Conservation (phyloP, 345 rosid species). For the Mallotus nudiflorus region DNA sequence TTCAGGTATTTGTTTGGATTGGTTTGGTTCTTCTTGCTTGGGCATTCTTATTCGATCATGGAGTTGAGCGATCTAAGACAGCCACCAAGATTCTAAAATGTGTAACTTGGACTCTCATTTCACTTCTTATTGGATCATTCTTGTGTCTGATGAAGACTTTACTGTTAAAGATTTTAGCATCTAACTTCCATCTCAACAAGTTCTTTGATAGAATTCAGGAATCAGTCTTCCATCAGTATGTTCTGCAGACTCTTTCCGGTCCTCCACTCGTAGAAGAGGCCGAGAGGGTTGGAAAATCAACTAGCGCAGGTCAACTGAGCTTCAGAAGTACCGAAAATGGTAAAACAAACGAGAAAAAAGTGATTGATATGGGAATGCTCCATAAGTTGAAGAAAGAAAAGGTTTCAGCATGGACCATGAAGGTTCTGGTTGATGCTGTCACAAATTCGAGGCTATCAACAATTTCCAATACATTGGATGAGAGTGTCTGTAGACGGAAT, state of each 20-base stretch:
- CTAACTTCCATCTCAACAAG: conserved; percentile 70
- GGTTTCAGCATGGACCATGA: conserved; percentile 93
- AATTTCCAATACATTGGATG: conserved; percentile 67
- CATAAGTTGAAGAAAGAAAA: conserved; percentile 78
- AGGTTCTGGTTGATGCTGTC: conserved; percentile 72
- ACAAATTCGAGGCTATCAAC: conserved; percentile 66
- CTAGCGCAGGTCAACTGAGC: conserved; percentile 52
- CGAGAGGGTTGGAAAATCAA: conserved; percentile 47
- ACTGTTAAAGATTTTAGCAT: conserved; percentile 75
- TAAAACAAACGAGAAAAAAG: conserved; percentile 48
- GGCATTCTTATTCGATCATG: conserved; percentile 55
- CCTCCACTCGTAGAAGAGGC: conserved; percentile 70
- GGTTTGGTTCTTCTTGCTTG: conserved; percentile 63
- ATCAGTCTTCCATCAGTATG: conserved; percentile 77
- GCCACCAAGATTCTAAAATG: conserved; percentile 44
- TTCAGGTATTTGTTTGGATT: conserved; percentile 80
- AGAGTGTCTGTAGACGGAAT: conserved; percentile 36
- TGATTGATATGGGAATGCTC: conserved; percentile 73
- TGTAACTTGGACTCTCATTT: conserved; percentile 62
- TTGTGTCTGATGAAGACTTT: conserved; percentile 71
- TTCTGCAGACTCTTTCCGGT: conserved; percentile 76
- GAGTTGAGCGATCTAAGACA: conserved; percentile 37
- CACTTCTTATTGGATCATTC: conserved; percentile 59
- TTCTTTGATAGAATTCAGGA: conserved; percentile 94
- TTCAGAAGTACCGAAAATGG: conserved; percentile 51